Evolutionary conservation across 805 yeast genomes (phyloP).

Genomic region (Spathaspora sp.): DNA sequence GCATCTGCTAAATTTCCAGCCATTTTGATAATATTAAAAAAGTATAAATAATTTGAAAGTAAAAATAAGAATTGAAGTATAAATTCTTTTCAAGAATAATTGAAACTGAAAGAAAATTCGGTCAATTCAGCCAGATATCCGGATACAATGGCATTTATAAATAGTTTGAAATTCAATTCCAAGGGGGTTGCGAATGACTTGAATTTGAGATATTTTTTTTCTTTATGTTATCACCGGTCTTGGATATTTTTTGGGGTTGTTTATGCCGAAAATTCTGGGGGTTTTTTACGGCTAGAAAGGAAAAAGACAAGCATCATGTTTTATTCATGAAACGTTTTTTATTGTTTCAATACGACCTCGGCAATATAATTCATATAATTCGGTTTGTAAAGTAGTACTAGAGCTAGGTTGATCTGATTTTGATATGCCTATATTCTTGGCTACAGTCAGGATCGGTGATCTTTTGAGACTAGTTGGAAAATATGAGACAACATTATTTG

Average conservation of each 20-base stretch:
- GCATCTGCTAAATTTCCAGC: conserved; percentile 24
- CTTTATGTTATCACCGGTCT: neutral
- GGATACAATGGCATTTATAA: neutral
- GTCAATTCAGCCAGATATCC: neutral
- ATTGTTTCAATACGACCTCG: too few species aligned
- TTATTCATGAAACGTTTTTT: neutral
- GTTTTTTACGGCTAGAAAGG: neutral
- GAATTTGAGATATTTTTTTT: neutral
- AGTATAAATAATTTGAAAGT: neutral
- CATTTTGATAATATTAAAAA: conserved; percentile 7
- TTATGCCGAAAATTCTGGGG: neutral
- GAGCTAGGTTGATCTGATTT: too few species aligned
- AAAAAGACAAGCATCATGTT: neutral
- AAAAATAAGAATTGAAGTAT: neutral
- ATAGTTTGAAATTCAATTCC: neutral
- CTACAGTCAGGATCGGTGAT: too few species aligned
- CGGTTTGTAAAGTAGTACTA: too few species aligned
- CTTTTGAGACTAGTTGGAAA: too few species aligned
- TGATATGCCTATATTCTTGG: too few species aligned
- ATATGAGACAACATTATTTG: too few species aligned
- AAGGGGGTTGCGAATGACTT: neutral
- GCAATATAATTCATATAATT: too few species aligned
- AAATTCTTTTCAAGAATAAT: neutral
- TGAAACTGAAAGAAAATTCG: neutral
- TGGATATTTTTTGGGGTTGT: neutral